Conservation (phyloP, 352 stramenopile genomes). For the Phytophthora citricola region DNA sequence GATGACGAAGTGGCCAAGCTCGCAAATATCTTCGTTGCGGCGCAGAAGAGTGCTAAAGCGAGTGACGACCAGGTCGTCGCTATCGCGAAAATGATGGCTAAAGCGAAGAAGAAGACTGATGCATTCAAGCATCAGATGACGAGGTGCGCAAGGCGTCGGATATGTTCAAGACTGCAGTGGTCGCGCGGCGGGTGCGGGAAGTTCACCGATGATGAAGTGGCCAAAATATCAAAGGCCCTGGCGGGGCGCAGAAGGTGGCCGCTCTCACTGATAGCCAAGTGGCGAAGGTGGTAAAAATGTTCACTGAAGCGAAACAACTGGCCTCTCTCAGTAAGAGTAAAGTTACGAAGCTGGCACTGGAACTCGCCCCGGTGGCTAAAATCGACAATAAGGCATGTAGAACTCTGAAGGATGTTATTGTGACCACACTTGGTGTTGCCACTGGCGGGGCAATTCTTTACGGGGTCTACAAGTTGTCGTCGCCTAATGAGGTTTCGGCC, state of each 20-base stretch:
- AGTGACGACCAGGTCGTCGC: background rate
- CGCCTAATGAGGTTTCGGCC: background rate
- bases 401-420: background rate
- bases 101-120: background rate
- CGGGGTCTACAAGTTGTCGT: background rate
- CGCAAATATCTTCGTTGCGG: background rate
- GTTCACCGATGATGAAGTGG: background rate
- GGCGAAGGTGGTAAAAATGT: background rate
- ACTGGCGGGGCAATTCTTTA: background rate
- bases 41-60: background rate
- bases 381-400: background rate
- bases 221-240: background rate
- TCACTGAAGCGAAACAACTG: background rate
- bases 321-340: background rate
- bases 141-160: too few species aligned
- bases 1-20: background rate
- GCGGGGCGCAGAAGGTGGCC: background rate
- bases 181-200: too few species aligned
- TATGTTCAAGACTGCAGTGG: too few species aligned
- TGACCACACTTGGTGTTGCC: background rate
- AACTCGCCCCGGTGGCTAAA: background rate
- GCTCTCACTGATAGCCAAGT: background rate
- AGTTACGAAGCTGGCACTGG: background rate
- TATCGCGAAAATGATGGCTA: background rate
- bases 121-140: too few species aligned